Percentiles rank a stretch among this genome's conserved stretches.
Evolutionary conservation across 2,329 filamentous ascomycete species (phyloP).

Genomic region (Cytospora piceicola): DNA sequence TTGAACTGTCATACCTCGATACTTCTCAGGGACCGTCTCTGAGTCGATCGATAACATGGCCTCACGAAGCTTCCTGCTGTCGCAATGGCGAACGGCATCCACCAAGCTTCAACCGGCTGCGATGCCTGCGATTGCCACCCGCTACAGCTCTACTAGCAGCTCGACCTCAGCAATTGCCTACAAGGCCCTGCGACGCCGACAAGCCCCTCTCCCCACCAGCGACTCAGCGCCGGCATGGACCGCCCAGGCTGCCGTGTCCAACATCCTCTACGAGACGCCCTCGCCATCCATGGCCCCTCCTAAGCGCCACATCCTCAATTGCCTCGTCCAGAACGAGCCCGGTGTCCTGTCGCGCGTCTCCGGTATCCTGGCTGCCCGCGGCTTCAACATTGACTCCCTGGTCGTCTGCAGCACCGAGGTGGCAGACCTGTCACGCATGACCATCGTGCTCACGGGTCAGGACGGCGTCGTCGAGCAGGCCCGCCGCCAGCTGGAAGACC

Average conservation of each 20-base stretch:
- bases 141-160: constrained; percentile 57
- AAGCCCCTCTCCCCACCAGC: constrained; percentile 80
- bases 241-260: constrained; percentile 92
- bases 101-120: constrained; percentile 35
- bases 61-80: constrained; percentile 29
- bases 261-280: constrained; percentile 98
- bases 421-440: constrained; percentile 96
- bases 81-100: constrained; percentile 34
- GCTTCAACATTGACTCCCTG: constrained; percentile 98
- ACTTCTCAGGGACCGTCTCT: constrained; percentile 27
- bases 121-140: constrained; percentile 37
- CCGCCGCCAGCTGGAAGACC: constrained; percentile 89
- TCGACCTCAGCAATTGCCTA: constrained; percentile 95
- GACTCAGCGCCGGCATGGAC: constrained; percentile 80
- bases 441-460: constrained; percentile 93
- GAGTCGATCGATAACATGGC: constrained; percentile 29
- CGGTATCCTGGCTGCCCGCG: constrained; percentile 90
- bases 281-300: constrained; percentile 79
- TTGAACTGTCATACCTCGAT: constrained; percentile 24
- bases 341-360: constrained; percentile 96
- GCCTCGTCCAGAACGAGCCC: constrained; percentile 97
- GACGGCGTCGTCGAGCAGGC: constrained; percentile 98
- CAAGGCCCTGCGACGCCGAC: constrained; percentile 92
- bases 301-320: constrained; percentile 96
- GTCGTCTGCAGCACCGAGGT: constrained; percentile 99